Evolutionary conservation across 768 basidiomycete genomes (phyloP).

Genomic region (Psilocybe cyanescens): DNA sequence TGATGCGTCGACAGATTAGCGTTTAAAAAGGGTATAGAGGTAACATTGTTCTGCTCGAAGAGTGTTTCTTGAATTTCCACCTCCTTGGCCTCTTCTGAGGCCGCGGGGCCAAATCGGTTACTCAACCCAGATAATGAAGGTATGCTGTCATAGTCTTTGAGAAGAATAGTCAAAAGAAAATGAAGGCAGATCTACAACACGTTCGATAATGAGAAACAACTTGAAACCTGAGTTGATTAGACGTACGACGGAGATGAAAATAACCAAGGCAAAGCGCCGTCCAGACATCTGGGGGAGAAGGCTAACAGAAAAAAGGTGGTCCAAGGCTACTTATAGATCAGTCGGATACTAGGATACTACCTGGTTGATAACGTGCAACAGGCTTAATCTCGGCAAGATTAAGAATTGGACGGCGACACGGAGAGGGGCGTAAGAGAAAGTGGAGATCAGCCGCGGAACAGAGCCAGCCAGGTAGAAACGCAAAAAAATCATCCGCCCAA

Average conservation of each 20-base stretch:
- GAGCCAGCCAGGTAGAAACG: neutral
- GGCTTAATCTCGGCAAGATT: constrained; percentile 10
- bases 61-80: neutral
- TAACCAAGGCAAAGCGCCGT: constrained; percentile 58
- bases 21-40: neutral
- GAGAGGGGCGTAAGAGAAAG: constrained; percentile 6
- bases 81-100: constrained; percentile 1
- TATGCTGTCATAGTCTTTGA: constrained; percentile 50
- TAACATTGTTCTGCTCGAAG: neutral
- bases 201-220: neutral
- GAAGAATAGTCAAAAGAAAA: constrained; percentile 54
- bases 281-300: constrained; percentile 45
- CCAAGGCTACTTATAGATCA: neutral
- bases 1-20: neutral
- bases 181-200: constrained; percentile 54
- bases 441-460: constrained; percentile 4
- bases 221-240: neutral
- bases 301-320: constrained; percentile 7
- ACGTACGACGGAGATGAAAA: constrained; percentile 51
- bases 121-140: constrained; percentile 46
- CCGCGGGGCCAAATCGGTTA: constrained; percentile 28
- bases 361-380: neutral
- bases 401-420: constrained; percentile 7
- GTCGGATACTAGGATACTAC: constrained; percentile 5
- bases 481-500: constrained; percentile 1